Evolutionary conservation across 2,329 filamentous ascomycete genomes (phyloP), one percentile per base, ranked within the genome.

Genomic region (Ascochyta rabiei): DNA sequence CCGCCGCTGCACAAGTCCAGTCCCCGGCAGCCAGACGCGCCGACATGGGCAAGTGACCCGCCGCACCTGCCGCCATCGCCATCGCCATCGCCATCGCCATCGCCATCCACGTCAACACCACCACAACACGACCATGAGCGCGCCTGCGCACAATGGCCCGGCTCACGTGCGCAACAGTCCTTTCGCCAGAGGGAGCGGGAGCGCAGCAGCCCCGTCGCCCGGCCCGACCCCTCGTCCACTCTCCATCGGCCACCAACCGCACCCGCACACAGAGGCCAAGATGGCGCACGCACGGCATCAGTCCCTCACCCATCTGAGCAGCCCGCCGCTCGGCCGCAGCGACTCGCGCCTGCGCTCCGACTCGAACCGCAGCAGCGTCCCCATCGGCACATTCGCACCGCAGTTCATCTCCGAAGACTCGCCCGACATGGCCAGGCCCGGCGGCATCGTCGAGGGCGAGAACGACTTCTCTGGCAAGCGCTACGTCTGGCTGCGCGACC

Each of bases 401-500:
- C 90, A 91, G 9, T 99, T 99, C 76, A 98, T 99, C 77, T 86
- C 87, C 0, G 92, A 96, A 61, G 90, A 93, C 61, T 80, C 90
- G 75, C 83, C 86, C 63, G 80, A 81, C 46, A 79, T 78, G 2
- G 79, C 80, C 26, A 82, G 85, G 56, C 80, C 86, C 26, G 79
- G 82, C 18, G 89, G 91, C 16, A 92, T 97, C 56, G 64, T 68
- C 16, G 96, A 99, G 77, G 95, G 95, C 60, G 93, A 97, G 72
- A 98, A 97, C 74, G 95, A 99, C 81, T 98, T 99, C 75, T 99
- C 95, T 0, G 96, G 95, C 53, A 98, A 96, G 79, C 86, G 95
- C 80, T 99, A 98, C 80, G 93, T 99, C 61, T 99, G 95, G 96
- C 81, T 99, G 71, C 90, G 89, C 75, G 93, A 99, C 77, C 82